Evolutionary conservation across 805 yeast genomes (phyloP), one percentile per base, ranked within the genome.

Genomic region (Wickerhamomyces pijperi): DNA sequence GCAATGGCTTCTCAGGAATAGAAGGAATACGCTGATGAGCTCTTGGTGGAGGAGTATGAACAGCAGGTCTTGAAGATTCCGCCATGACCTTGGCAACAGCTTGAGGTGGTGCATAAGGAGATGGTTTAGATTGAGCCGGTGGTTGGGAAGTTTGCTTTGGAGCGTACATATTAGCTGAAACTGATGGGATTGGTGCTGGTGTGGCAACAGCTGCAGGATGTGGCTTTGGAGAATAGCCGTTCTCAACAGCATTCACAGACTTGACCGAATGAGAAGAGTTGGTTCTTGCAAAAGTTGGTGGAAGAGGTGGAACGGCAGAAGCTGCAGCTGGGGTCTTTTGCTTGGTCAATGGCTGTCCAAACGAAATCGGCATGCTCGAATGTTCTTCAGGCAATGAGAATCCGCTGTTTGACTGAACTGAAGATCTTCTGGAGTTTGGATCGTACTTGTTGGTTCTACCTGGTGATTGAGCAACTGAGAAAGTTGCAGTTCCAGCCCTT

Each of bases 51-150:
- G 34, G 19, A 6, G 40, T 35, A 21, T 21, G 14, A n/a, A 11
- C 28, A 14, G 20, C 36, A 7, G 23, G 23, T 21, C 23, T 21
- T 6, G 9, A 6, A 15, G 16, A 19, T 3, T 18, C 25, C 19
- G n/a, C 21, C 19, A 18, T 23, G 13, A 21, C 23, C 23, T 21
- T 9, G 9, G 6, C 9, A 21, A 21, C 23, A 7, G 40, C 39
- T 13, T 20, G 29, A 11, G 36, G 36, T 17, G 36, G 36, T 15
- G 36, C 36, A 15, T 34, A 34, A 21, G 36, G 29, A 8, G 36
- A 19, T 15, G 29, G 28, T 18, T 20, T 34, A 3, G 17, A 17
- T 34, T n/a, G n/a, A n/a, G n/a, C n/a, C n/a, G 25, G 25, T 21
- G 25, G 25, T 21, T 6, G 25, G 11, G 25, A 6, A n/a, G n/a